Evolutionary conservation across 208 protist genomes (phyloP).

Genomic region (Acanthamoeba sp.): DNA sequence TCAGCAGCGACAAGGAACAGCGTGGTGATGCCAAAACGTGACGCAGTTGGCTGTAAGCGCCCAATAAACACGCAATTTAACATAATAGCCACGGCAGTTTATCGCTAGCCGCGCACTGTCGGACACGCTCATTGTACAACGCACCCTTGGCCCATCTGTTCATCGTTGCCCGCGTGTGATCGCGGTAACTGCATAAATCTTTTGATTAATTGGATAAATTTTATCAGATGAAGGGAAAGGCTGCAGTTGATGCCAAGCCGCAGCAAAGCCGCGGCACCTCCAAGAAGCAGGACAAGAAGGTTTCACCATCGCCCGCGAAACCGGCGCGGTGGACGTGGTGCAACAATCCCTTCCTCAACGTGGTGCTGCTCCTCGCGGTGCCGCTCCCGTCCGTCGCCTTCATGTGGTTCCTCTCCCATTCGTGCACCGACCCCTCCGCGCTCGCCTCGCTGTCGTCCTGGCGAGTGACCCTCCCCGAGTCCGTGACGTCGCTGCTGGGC

Average conservation of each 20-base stretch:
- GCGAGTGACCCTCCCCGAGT: background rate
- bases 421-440: background rate
- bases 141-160: too few relatives aligned
- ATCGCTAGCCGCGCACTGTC: too few relatives aligned
- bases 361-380: conserved; percentile 17
- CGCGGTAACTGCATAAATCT: too few relatives aligned
- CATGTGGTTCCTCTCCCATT: conserved; percentile 44
- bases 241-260: too few relatives aligned
- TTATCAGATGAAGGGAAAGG: background rate
- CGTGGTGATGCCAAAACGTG: too few relatives aligned
- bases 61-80: too few relatives aligned
- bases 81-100: too few relatives aligned
- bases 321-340: conserved; percentile 6
- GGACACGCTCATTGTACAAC: too few relatives aligned
- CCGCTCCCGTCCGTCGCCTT: conserved; percentile 41
- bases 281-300: background rate
- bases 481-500: background rate
- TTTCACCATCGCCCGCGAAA: background rate
- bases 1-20: too few relatives aligned
- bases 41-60: too few relatives aligned
- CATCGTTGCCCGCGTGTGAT: too few relatives aligned
- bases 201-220: too few relatives aligned
- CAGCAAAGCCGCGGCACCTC: background rate
- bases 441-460: background rate
- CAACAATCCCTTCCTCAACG: conserved; percentile 47